phyloP scores from a whole-genome alignment of 345 rosid genomes.

The Camelina laxa region DNA sequence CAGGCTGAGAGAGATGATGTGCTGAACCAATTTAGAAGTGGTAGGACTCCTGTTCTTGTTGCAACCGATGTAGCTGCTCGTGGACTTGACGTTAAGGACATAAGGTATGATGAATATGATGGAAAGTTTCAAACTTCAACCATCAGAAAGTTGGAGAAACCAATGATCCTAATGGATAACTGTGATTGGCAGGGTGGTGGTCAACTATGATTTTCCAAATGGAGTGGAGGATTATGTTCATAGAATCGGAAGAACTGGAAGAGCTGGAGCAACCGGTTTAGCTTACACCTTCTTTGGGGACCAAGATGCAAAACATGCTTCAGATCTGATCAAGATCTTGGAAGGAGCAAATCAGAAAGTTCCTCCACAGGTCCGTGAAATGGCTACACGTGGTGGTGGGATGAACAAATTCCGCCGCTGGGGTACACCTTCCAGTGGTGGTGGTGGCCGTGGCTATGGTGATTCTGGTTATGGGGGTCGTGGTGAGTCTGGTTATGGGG shows the following conservation, averaged over 20 bases:
- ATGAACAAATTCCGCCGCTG: conserved; percentile 77
- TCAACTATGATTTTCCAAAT: conserved; percentile 94
- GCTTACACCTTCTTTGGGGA: conserved; percentile 86
- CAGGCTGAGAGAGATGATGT: conserved; percentile 82
- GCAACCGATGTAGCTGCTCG: conserved; percentile 97
- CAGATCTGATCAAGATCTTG: conserved; percentile 82
- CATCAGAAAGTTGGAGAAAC: not conserved
- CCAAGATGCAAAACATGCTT: conserved; percentile 86
- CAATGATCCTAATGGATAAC: conserved; percentile 1
- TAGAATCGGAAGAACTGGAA: conserved; percentile 95
- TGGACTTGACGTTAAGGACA: conserved; percentile 90
- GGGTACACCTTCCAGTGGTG: conserved; percentile 66
- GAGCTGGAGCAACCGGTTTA: conserved; percentile 96
- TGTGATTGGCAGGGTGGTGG: conserved; percentile 70
- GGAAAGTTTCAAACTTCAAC: not conserved
- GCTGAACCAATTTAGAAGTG: conserved; percentile 75
- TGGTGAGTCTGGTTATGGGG: conserved; percentile 61
- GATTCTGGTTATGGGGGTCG: conserved; percentile 43
- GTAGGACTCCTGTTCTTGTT: conserved; percentile 83
- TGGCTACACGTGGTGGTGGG: conserved; percentile 82
- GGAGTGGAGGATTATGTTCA: conserved; percentile 99
- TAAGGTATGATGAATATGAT: conserved; percentile 52
- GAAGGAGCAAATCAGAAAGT: conserved; percentile 92
- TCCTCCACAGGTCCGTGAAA: conserved; percentile 74
- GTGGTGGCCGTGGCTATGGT: conserved; percentile 55